A percentile compares a stretch with the other conserved stretches of the same genome.
Evolutionary conservation across 148 eudicot genomes (phyloP).

Genomic region (Cornus kousa): DNA sequence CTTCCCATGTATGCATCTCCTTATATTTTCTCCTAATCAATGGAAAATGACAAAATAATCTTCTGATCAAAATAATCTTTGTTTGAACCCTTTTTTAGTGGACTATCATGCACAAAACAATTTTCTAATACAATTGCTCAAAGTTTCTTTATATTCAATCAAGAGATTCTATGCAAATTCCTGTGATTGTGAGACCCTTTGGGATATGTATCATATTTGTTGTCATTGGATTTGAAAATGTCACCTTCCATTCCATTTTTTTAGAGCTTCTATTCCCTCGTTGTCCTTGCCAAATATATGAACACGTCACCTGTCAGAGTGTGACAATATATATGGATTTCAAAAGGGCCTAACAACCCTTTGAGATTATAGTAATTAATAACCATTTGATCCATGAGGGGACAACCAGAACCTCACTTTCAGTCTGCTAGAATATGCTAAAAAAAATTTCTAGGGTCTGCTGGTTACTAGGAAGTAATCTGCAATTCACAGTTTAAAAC

Average conservation of each 20-base stretch:
- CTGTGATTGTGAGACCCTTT: background rate
- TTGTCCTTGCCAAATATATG: constrained; percentile 17
- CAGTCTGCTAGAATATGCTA: background rate
- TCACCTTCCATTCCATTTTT: constrained; percentile 27
- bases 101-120: background rate
- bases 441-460: too few relatives aligned
- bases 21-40: constrained; percentile 24
- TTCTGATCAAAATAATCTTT: constrained; percentile 16
- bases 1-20: background rate
- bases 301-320: constrained; percentile 25
- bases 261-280: constrained; percentile 51
- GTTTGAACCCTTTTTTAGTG: constrained; percentile 14
- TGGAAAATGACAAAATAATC: constrained; percentile 33
- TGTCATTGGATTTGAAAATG: too few relatives aligned
- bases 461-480: too few relatives aligned
- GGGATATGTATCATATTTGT: too few relatives aligned
- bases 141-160: background rate
- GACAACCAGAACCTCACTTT: background rate
- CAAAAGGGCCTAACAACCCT: background rate
- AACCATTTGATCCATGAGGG: background rate
- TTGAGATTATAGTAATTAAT: background rate
- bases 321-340: background rate
- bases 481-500: too few relatives aligned
- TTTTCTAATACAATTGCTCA: background rate
- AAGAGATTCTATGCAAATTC: constrained; percentile 39